phyloP scores from a whole-genome alignment of 2,329 filamentous ascomycete species.

The Pseudocercospora musae region DNA sequence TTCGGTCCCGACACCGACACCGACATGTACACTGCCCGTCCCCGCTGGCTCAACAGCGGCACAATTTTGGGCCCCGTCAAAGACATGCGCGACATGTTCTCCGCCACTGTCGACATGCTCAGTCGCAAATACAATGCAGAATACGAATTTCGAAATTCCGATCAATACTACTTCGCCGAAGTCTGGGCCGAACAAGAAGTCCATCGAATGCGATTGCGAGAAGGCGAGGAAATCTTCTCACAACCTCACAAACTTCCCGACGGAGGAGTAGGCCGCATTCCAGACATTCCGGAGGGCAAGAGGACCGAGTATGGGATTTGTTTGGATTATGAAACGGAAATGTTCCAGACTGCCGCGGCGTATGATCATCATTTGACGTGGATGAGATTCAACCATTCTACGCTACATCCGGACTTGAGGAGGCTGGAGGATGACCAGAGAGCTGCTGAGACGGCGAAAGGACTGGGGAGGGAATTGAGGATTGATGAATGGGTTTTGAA shows the following conservation, averaged over 20 bases:
- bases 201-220: conserved; percentile 23
- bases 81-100: conserved; percentile 30
- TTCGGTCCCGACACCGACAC: conserved; percentile 37
- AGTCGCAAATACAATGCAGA: conserved; percentile 18
- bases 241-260: conserved; percentile 3
- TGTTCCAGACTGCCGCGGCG: conserved; percentile 25
- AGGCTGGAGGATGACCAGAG: background rate
- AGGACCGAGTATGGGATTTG: conserved; percentile 26
- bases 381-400: conserved; percentile 27
- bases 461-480: conserved; percentile 2
- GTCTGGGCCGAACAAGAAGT: conserved; percentile 55
- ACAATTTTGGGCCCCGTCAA: conserved; percentile 45
- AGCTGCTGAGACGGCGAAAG: conserved; percentile 1
- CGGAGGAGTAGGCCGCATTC: conserved; percentile 12
- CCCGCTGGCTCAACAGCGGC: conserved; percentile 40
- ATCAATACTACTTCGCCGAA: conserved; percentile 50
- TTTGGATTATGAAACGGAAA: conserved; percentile 25
- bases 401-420: conserved; percentile 5
- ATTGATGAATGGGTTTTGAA: conserved; percentile 20
- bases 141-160: conserved; percentile 27
- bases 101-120: conserved; percentile 36
- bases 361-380: conserved; percentile 22
- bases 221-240: conserved; percentile 6
- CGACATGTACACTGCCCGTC: conserved; percentile 38
- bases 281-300: conserved; percentile 12